These are phyloP conservation scores for Cercophora scortea DNA, from an alignment of 495 filamentous ascomycete genomes.

Conservation along the genomic window DNA sequence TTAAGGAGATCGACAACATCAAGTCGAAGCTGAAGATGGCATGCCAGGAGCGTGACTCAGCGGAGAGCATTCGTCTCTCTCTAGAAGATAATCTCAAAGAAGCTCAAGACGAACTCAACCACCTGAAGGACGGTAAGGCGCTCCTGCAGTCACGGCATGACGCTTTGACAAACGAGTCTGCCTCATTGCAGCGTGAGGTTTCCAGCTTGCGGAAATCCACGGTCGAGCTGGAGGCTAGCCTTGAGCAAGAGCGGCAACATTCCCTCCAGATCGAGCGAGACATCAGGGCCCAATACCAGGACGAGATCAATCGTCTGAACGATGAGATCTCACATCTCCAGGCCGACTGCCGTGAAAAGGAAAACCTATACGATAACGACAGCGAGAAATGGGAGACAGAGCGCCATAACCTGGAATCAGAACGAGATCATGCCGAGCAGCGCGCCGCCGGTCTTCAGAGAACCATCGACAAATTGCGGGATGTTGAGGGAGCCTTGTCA, in stretches of 20 bases:
- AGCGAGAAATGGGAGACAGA: conserved; percentile 65
- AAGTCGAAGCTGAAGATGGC: conserved; percentile 30
- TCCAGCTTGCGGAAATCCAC: conserved; percentile 46
- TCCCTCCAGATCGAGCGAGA: conserved; percentile 51
- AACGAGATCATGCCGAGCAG: conserved; percentile 60
- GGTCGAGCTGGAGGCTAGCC: conserved; percentile 48
- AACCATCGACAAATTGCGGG: conserved; percentile 63
- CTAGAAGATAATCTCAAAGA: conserved; percentile 44
- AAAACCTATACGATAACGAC: conserved; percentile 60
- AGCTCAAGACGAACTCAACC: conserved; percentile 48
- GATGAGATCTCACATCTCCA: conserved; percentile 63
- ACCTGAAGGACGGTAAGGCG: conserved; percentile 57
- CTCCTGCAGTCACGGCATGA: conserved; percentile 63
- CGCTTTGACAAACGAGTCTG: conserved; percentile 60
- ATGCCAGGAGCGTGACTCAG: conserved; percentile 31
- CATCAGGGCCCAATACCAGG: conserved; percentile 50
- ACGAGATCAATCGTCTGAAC: conserved; percentile 51
- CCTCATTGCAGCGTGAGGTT: conserved; percentile 57
- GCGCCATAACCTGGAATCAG: conserved; percentile 54
- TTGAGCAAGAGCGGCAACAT: conserved; percentile 53
- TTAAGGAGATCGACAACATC: conserved; percentile 41
- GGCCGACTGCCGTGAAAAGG: conserved; percentile 66
- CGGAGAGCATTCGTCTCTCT: conserved; percentile 31
- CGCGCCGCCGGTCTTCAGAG: conserved; percentile 61
- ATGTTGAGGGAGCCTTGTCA: conserved; percentile 58